Evolutionary conservation across 148 eudicot species (phyloP), one percentile per base, ranked within the genome.

Genomic region (Chenopodium formosanum): DNA sequence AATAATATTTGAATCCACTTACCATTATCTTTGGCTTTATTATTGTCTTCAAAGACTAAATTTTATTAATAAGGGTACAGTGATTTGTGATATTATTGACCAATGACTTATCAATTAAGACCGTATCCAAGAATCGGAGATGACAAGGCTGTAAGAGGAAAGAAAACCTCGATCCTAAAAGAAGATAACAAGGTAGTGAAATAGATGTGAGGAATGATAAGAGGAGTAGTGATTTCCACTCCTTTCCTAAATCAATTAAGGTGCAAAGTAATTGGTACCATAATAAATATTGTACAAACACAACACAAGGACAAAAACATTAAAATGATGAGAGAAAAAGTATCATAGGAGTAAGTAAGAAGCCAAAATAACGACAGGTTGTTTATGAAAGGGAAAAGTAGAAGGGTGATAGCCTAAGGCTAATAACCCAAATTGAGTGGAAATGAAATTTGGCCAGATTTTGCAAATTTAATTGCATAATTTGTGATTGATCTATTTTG

Each of bases 321-420:
- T 62, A 7, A 62, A 62, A 25, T 20, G 7, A 27, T 62, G 22
- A 58, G 63, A 58, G 63, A 14, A 19, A 14, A 58, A 17, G 7
- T 3, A 14, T 58, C 20, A 62, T 20, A 62, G 66, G 66, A 62
- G 66, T 62, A 62, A 20, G 47, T 73, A 73, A 40, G 76, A 34
- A 73, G 56, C 53, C 76, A 73, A 73, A 40, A 73, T 31, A n/a
- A 31, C 58, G 44, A 73, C 25, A 73, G 76, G 56, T 73, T 73
- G 76, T 44, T 19, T 73, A 19, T 73, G 76, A 73, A 73, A 73
- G 76, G 76, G 53, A 73, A 46, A 11, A 56, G 76, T 73, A n/a
- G 58, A 73, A 17, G 75, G 75, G 75, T 47, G 58, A 73, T 44
- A 58, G 29, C 76, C 58, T 40, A 20, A 73, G 76, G 58, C 56